Evolutionary conservation across 176 grass and related monocot genomes (phyloP).

Genomic region (Carex scoparia): DNA sequence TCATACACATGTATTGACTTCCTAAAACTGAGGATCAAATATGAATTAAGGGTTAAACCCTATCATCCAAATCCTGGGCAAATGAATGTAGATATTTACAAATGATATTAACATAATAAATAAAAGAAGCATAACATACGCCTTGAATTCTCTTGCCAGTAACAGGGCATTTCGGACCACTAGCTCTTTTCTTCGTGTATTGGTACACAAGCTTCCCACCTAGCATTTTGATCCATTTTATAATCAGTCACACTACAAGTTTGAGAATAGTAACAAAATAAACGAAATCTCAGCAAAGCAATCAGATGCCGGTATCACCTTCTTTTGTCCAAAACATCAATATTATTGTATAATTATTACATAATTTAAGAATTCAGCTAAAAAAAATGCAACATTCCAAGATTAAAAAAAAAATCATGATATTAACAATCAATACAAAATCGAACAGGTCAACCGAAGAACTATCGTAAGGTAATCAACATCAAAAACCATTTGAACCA

Average conservation of each 20-base stretch:
- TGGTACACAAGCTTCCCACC: slow-evolving; percentile 85
- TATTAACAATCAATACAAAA: background rate
- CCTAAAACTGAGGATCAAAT: background rate
- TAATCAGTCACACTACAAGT: background rate
- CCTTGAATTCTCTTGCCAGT: slow-evolving; percentile 91
- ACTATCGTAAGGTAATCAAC: background rate
- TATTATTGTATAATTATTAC: background rate
- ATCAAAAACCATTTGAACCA: background rate
- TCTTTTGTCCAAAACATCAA: background rate
- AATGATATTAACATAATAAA: background rate
- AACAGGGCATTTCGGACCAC: slow-evolving; percentile 77
- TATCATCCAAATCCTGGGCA: background rate
- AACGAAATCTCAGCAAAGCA: background rate
- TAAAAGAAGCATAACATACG: slow-evolving; percentile 24
- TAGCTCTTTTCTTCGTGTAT: slow-evolving; percentile 81
- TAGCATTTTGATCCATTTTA: slow-evolving; percentile 21
- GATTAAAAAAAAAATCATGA: background rate
- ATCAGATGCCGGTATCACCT: background rate
- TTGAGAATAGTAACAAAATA: background rate
- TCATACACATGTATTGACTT: background rate
- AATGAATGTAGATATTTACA: background rate
- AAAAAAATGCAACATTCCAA: too few species aligned
- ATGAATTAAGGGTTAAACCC: background rate
- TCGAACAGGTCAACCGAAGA: background rate
- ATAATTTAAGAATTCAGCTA: background rate